Percentiles rank a stretch among this genome's conserved stretches.
Conservation (phyloP, 129 eudicot species). For the Smallanthus sonchifolius region DNA sequence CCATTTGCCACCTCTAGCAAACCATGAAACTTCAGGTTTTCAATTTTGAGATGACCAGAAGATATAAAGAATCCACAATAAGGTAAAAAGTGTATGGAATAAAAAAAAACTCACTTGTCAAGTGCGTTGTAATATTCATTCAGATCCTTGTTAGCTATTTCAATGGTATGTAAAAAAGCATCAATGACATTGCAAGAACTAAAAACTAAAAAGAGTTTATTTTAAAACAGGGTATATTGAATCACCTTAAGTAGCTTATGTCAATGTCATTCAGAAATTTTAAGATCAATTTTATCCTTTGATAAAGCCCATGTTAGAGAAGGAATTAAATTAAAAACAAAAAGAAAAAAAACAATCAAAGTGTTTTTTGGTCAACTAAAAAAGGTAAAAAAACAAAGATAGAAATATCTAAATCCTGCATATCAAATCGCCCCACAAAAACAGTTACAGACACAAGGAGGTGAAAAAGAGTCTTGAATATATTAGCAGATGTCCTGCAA, state of each 20-base stretch:
- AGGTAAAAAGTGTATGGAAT: not conserved
- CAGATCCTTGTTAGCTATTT: constrained; percentile 99
- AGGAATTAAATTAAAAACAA: no score
- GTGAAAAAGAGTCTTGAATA: constrained; percentile 85
- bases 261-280: constrained; percentile 88
- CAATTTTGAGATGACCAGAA: not conserved
- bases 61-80: constrained; percentile 1
- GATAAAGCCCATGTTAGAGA: no score
- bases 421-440: constrained; percentile 93
- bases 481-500: constrained; percentile 95
- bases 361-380: no score
- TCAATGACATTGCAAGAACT: not conserved
- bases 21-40: not conserved
- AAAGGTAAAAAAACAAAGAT: no score
- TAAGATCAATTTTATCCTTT: constrained; percentile 69
- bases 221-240: not conserved
- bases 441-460: constrained; percentile 92
- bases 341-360: no score
- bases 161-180: constrained; percentile 63
- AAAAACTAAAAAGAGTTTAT: not conserved
- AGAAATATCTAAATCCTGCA: constrained; percentile 98
- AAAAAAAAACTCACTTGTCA: constrained; percentile 79
- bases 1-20: not conserved
- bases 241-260: constrained; percentile 85
- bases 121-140: constrained; percentile 87